Evolutionary conservation across 352 stramenopile species (phyloP).

Genomic region (Aphanomyces euteiches): DNA sequence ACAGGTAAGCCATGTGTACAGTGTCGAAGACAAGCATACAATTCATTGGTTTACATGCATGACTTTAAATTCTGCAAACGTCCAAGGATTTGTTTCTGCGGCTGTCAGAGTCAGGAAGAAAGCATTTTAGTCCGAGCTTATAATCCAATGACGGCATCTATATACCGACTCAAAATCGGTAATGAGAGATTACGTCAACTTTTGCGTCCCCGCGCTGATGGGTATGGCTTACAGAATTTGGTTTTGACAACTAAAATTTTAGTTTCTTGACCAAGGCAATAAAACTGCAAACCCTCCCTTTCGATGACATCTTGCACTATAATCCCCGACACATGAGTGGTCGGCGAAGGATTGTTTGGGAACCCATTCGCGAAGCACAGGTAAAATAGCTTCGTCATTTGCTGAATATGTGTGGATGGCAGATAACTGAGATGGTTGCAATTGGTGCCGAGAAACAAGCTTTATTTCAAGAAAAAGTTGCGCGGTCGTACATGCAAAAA

Average conservation of each 20-base stretch:
- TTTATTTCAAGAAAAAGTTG: background rate
- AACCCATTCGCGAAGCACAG: slow-evolving; percentile 20
- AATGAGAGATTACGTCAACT: slow-evolving; percentile 48
- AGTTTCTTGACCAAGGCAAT: slow-evolving; percentile 3
- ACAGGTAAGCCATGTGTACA: background rate
- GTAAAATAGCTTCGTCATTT: background rate
- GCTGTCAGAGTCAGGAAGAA: background rate
- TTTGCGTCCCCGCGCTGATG: slow-evolving; percentile 27
- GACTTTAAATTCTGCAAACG: slow-evolving; percentile 11
- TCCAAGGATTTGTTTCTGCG: slow-evolving; percentile 1
- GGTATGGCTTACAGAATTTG: slow-evolving; percentile 1
- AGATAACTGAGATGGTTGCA: slow-evolving; percentile 4
- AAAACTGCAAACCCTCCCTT: slow-evolving; percentile 20
- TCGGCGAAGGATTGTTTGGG: slow-evolving; percentile 1
- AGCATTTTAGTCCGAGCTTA: slow-evolving; percentile 56
- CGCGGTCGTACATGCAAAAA: background rate
- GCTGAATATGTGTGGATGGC: background rate
- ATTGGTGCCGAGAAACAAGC: slow-evolving; percentile 4
- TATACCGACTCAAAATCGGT: slow-evolving; percentile 52
- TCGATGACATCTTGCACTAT: slow-evolving; percentile 16
- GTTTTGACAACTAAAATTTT: background rate
- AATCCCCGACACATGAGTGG: background rate
- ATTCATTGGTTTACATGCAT: background rate
- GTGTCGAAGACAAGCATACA: slow-evolving; percentile 11
- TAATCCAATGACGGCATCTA: slow-evolving; percentile 46